Evolutionary conservation across 441 rosid genomes (phyloP).

Genomic region (Erysimum cheiri): DNA sequence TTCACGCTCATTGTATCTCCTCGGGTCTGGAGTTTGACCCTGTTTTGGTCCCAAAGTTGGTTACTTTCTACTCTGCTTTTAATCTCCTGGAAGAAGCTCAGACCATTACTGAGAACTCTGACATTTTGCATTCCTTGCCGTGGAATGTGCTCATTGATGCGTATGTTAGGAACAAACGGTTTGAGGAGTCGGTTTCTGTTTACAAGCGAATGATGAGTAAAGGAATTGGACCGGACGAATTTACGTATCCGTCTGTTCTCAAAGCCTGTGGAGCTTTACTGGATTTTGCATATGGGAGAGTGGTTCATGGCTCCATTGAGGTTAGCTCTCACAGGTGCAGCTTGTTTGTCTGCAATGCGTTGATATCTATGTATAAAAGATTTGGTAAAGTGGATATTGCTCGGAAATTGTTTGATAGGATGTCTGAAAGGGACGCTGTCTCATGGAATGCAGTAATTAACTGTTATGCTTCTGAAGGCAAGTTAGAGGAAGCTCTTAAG

Average conservation of each 20-base stretch:
- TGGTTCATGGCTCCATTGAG: conserved; percentile 56
- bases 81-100: conserved; percentile 52
- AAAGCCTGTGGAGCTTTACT: conserved; percentile 72
- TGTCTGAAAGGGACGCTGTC: conserved; percentile 68
- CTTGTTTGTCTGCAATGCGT: conserved; percentile 71
- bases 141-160: conserved; percentile 76
- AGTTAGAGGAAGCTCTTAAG: conserved; percentile 62
- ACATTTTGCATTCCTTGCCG: conserved; percentile 52
- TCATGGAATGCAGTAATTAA: conserved; percentile 77
- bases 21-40: conserved; percentile 63
- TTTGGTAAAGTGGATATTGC: conserved; percentile 61
- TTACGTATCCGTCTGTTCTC: conserved; percentile 79
- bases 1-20: conserved; percentile 58
- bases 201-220: conserved; percentile 58
- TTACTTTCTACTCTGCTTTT: conserved; percentile 62
- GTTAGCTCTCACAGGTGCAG: conserved; percentile 46
- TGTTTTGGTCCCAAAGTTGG: conserved; percentile 69
- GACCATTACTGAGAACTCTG: conserved; percentile 51
- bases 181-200: conserved; percentile 52
- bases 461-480: conserved; percentile 61
- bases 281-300: conserved; percentile 58
- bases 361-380: conserved; percentile 77
- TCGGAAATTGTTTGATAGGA: conserved; percentile 60
- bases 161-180: conserved; percentile 55
- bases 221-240: conserved; percentile 66